Base-by-base conservation (phyloP, 495 filamentous ascomycete species). In the Saxophila tyrrhenica region DNA sequence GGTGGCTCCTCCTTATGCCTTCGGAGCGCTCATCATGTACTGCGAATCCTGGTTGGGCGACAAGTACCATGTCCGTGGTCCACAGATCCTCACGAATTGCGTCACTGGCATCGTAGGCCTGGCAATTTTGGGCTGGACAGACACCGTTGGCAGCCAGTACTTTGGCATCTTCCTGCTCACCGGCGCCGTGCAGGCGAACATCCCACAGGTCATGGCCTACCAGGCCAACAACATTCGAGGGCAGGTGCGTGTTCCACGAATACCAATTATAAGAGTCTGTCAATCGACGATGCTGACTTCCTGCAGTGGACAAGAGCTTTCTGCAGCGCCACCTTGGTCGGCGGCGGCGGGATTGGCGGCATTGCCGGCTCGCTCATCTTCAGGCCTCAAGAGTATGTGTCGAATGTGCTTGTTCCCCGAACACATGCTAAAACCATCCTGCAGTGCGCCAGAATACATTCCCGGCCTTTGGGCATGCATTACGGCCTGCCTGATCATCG, bases 221-320 rank as follows among this genome's bases (percentile, higher is more conserved):
- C 81, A 85, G 62, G 75, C 78, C 9, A 83, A 82, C 64, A 84
- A 84, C 55, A 73, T 83, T 60, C 78, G 79, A 23, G 80, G 80
- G 1, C 80, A 83, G 80, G 80, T 65, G 56, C 61, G 65, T 35
- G 63, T n/a, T n/a, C n/a, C n/a, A n/a, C n/a, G n/a, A n/a, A n/a
- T n/a, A n/a, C n/a, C n/a, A n/a, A n/a, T n/a, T n/a, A n/a, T n/a
- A n/a, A n/a, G n/a, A n/a, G n/a, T n/a, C n/a, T n/a, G n/a, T n/a
- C n/a, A n/a, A n/a, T n/a, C n/a, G n/a, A 35, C 13, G 29, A 35
- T 13, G 5, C 5, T 8, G 7, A 61, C 82, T 82, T 54, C 71
- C 19, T 9, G 5, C 17, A 82, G 59, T 83, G 80, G 80, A 82
- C 78, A 45, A 73, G 81, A 11, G 81, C 80, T 0, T 73, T 85